phyloP scores from a whole-genome alignment of 129 eudicot genomes.

The Tagetes patula region DNA sequence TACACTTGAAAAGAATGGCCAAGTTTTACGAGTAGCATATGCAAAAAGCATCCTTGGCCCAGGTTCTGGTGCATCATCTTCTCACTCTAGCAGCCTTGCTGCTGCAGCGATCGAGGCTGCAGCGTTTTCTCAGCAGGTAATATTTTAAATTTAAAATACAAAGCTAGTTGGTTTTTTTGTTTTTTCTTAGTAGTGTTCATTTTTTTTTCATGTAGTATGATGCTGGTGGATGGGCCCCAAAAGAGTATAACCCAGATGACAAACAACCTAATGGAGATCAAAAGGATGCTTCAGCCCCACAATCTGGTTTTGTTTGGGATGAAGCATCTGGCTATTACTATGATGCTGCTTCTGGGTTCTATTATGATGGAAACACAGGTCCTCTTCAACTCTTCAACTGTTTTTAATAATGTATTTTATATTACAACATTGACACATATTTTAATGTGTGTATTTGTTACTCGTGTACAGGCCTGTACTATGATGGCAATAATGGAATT shows the following conservation, averaged over 20 bases:
- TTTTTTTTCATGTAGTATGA: slow-evolving; percentile 57
- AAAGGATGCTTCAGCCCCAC: slow-evolving; percentile 64
- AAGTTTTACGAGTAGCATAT: slow-evolving; percentile 90
- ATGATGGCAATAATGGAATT: slow-evolving; percentile 91
- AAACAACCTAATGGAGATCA: slow-evolving; percentile 56
- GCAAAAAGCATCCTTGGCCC: slow-evolving; percentile 95
- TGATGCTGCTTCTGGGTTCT: slow-evolving; percentile 95
- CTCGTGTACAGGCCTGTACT: slow-evolving; percentile 69
- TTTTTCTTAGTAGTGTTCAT: background rate
- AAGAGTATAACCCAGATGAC: slow-evolving; percentile 93
- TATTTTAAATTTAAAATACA: background rate
- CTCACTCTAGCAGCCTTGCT: slow-evolving; percentile 96
- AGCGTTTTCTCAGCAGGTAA: slow-evolving; percentile 92
- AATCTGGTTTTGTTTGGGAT: slow-evolving; percentile 97
- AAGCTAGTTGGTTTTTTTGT: background rate
- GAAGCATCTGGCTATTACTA: slow-evolving; percentile 97
- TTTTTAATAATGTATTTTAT: background rate
- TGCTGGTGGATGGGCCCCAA: slow-evolving; percentile 98
- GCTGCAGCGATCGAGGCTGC: slow-evolving; percentile 99
- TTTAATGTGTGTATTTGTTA: slow-evolving; percentile 16
- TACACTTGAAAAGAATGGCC: slow-evolving; percentile 89
- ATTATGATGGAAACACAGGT: slow-evolving; percentile 97
- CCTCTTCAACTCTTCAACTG: background rate
- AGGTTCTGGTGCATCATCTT: slow-evolving; percentile 61
- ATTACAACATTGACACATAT: background rate